Conservation (phyloP, 2,329 filamentous ascomycete genomes). For the Didymella pinodella region DNA sequence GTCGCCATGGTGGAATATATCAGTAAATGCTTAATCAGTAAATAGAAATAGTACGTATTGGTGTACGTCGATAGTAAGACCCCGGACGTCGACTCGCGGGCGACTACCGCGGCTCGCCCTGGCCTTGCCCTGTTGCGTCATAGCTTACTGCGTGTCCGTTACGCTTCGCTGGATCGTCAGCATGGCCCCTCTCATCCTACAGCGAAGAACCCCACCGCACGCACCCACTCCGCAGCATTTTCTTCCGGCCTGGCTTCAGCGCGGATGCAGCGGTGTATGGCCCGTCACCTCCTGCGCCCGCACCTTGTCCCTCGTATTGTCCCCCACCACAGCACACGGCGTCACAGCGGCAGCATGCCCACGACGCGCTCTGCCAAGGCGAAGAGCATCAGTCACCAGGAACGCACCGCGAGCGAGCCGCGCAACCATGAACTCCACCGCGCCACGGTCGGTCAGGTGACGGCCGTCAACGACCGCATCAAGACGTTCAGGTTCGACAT, state of each 20-base stretch:
- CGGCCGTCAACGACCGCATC: conserved; percentile 71
- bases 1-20: conserved; percentile 44
- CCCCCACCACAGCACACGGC: conserved; percentile 27
- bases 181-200: conserved; percentile 5
- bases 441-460: conserved; percentile 68
- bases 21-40: neutral
- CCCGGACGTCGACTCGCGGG: neutral
- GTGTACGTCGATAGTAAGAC: neutral
- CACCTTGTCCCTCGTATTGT: conserved; percentile 22
- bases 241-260: conserved; percentile 16
- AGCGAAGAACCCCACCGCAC: conserved; percentile 24
- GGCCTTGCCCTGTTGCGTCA: conserved; percentile 13
- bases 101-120: conserved; percentile 10
- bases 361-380: conserved; percentile 44
- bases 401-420: conserved; percentile 77
- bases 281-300: conserved; percentile 26
- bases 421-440: conserved; percentile 70
- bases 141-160: conserved; percentile 14
- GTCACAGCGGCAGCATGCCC: conserved; percentile 40
- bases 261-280: conserved; percentile 29
- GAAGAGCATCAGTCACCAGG: conserved; percentile 62
- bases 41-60: neutral
- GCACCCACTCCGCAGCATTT: conserved; percentile 33
- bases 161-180: conserved; percentile 20
- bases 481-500: conserved; percentile 73